A percentile compares a stretch with the other conserved stretches of the same genome.
Evolutionary conservation across 2,329 filamentous ascomycete species (phyloP).

Genomic region (Chrysoporthe cubensis): DNA sequence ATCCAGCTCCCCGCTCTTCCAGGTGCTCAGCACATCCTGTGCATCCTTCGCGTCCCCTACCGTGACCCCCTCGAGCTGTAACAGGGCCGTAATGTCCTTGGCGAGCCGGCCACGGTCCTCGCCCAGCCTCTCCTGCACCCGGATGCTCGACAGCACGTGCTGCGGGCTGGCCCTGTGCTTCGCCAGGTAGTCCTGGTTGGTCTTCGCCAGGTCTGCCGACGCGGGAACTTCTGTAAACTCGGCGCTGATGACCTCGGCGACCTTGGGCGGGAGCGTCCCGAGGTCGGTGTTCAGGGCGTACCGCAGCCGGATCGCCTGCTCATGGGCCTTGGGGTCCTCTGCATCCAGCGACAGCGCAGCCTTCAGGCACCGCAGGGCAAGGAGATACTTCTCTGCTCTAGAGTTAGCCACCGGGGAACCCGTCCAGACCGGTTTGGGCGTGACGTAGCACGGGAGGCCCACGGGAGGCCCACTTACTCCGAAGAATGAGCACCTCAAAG

Average conservation of each 20-base stretch:
- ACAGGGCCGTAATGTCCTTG: constrained; percentile 58
- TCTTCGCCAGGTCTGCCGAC: constrained; percentile 61
- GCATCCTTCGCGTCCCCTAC: constrained; percentile 44
- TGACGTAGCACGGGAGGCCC: background rate
- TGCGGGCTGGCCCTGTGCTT: constrained; percentile 64
- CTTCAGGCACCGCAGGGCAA: constrained; percentile 84
- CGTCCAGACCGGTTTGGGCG: background rate
- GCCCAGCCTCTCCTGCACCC: constrained; percentile 61
- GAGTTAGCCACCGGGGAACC: constrained; percentile 32
- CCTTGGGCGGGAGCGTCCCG: constrained; percentile 65
- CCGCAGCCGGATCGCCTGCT: constrained; percentile 73
- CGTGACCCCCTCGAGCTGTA: constrained; percentile 49
- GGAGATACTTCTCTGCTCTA: constrained; percentile 75
- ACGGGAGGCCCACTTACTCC: constrained; percentile 62
- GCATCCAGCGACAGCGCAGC: constrained; percentile 72
- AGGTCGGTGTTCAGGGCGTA: constrained; percentile 60
- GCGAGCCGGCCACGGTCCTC: constrained; percentile 61
- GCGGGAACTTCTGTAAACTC: constrained; percentile 67
- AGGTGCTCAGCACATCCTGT: constrained; percentile 48
- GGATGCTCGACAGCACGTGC: constrained; percentile 67
- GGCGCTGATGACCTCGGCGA: constrained; percentile 69
- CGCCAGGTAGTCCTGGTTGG: constrained; percentile 68
- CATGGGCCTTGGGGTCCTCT: constrained; percentile 72
- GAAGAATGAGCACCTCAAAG: constrained; percentile 86
- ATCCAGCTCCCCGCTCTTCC: constrained; percentile 54